Conservation (phyloP, 1,284 basidiomycete genomes). For the Ganoderma multipileum region DNA sequence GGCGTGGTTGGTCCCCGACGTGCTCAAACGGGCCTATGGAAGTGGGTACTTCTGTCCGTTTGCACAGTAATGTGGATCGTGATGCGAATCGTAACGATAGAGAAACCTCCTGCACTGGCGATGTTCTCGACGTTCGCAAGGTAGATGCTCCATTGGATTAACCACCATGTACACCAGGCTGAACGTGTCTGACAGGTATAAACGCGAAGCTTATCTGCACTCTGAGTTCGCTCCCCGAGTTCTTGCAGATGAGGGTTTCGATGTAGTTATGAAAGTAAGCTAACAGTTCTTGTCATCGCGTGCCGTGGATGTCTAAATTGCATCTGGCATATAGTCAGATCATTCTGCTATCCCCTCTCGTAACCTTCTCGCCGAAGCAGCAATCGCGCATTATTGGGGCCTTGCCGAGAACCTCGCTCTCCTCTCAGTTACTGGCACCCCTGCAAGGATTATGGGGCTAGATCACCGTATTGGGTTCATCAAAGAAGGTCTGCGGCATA, state of each 20-base stretch:
- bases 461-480: slow-evolving; percentile 73
- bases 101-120: slow-evolving; percentile 57
- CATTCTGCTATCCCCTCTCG: slow-evolving; percentile 73
- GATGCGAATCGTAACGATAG: slow-evolving; percentile 20
- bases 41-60: not conserved
- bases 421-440: slow-evolving; percentile 66
- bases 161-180: not conserved
- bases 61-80: not conserved
- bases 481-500: slow-evolving; percentile 46
- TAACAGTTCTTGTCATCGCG: slow-evolving; percentile 9
- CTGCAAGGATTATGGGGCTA: slow-evolving; percentile 69
- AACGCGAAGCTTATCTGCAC: slow-evolving; percentile 80
- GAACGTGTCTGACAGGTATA: slow-evolving; percentile 55
- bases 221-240: slow-evolving; percentile 82
- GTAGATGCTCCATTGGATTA: slow-evolving; percentile 25
- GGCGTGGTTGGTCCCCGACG: slow-evolving; percentile 61
- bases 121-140: slow-evolving; percentile 60
- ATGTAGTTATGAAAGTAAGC: slow-evolving; percentile 72
- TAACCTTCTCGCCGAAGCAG: slow-evolving; percentile 74
- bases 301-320: not conserved
- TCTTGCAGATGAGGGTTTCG: slow-evolving; percentile 68
- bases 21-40: slow-evolving; percentile 66
- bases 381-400: slow-evolving; percentile 69
- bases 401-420: slow-evolving; percentile 54
- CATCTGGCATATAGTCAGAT: slow-evolving; percentile 54